phyloP scores from a whole-genome alignment of 129 eudicot species.

The Artemisia annua region DNA sequence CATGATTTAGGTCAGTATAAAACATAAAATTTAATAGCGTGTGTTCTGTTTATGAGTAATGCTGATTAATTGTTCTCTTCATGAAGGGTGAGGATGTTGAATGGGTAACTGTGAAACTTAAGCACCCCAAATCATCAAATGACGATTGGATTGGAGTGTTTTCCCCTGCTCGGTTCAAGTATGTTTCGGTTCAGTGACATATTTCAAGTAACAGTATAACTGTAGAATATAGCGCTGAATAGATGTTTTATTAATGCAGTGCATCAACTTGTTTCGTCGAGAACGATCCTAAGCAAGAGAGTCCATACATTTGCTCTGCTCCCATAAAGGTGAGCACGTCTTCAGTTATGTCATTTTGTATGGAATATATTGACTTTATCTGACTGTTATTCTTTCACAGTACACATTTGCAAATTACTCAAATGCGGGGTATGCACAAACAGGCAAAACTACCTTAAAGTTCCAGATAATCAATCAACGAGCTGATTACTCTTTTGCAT shows the following conservation, averaged over 20 bases:
- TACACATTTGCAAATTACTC: constrained; percentile 67
- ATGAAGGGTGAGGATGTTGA: constrained; percentile 77
- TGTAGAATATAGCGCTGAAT: constrained; percentile 7
- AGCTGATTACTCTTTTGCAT: constrained; percentile 71
- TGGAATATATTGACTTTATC: constrained; percentile 1
- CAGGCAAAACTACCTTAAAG: constrained; percentile 59
- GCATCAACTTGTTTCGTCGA: constrained; percentile 54
- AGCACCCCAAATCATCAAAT: constrained; percentile 54
- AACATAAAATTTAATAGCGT: not conserved
- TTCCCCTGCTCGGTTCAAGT: constrained; percentile 92
- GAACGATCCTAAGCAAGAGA: constrained; percentile 38
- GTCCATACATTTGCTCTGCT: constrained; percentile 74
- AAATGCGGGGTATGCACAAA: constrained; percentile 45
- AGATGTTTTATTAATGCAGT: constrained; percentile 33
- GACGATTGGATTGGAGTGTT: constrained; percentile 97
- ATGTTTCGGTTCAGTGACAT: constrained; percentile 5
- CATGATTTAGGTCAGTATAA: not conserved
- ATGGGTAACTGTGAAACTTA: constrained; percentile 68
- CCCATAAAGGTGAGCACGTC: constrained; percentile 65
- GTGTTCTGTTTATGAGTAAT: not conserved
- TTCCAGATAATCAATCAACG: constrained; percentile 78
- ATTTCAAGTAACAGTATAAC: not conserved
- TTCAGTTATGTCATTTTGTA: not conserved
- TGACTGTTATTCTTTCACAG: constrained; percentile 41
- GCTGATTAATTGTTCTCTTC: constrained; percentile 2